Base-by-base conservation (phyloP, 176 grass and related monocot species). In the Avena sativa region DNA sequence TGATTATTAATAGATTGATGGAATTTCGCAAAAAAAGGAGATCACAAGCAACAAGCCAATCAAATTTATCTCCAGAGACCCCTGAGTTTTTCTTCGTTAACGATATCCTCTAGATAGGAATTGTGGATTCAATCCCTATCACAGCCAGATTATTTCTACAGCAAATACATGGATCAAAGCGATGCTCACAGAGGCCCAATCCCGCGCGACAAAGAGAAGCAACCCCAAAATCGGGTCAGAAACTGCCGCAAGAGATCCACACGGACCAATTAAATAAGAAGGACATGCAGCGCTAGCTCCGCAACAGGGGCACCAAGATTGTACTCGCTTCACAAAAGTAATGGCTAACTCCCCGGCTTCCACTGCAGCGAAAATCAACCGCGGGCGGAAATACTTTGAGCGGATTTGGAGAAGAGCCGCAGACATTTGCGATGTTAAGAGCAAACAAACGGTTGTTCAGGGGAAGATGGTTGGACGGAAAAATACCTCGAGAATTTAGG, bases 381-480 rank as follows among this genome's bases (percentile, higher is more conserved):
- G 56, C 56, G 50, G 15, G 1, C 19, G 20, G 0, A 60, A 44
- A 25, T 16, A 46, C 16, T 60, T 38, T 43, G 32, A 40, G 76
- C 55, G 20, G 34, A 79, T 79, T 43, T 23, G 12, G 11, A 15
- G 0, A 15, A 9, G 34, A 61, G 56, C 56, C 56, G 32, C 55
- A 15, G 32, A 7, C 55, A 59, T 79, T 79, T 43, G 32, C 32
- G 32, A 60, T 56, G 34, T 48, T 13, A 8, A 15, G 20, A 43
- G 55, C 19, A 15, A 79, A 32, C 15, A 77, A 19, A 34, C 49
- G 16, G 74, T 77, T 49, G 44, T 61, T 36, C 64, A 36, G 17
- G 50, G 50, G 26, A 77, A 77, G 74, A 50, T 77, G 23, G 25
- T 74, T 50, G 44, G 44, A 74, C 25, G 44, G 17, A 76, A 76